phyloP scores from a whole-genome alignment of 2,329 filamentous ascomycete genomes.

The Periglandula ipomoeae region DNA sequence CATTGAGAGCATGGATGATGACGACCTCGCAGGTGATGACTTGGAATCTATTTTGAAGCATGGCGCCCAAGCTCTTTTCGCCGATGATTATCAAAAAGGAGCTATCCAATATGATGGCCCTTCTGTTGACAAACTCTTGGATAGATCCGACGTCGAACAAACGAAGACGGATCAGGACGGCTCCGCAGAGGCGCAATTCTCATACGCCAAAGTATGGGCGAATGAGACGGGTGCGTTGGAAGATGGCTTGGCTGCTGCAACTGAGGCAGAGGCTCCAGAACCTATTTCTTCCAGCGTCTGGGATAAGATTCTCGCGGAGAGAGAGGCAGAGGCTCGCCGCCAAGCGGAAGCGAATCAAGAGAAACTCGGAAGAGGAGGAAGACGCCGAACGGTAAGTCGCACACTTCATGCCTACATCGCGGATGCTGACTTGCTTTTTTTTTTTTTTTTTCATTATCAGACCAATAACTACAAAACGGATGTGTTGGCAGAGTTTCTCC shows the following conservation, averaged over 20 bases:
- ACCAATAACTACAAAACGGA: conserved; percentile 26
- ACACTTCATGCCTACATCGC: not conserved
- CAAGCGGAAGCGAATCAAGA: conserved; percentile 60
- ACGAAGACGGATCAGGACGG: conserved; percentile 54
- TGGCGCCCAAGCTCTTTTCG: conserved; percentile 79
- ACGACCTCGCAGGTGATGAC: conserved; percentile 71
- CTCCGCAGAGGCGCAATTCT: conserved; percentile 71
- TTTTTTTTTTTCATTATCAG: conserved; percentile 12
- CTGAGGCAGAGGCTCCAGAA: conserved; percentile 41
- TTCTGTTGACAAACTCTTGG: conserved; percentile 83
- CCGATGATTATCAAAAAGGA: conserved; percentile 57
- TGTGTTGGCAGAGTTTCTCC: conserved; percentile 12
- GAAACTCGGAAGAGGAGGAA: conserved; percentile 76
- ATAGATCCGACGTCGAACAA: conserved; percentile 72
- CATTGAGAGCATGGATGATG: conserved; percentile 81
- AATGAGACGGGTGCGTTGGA: conserved; percentile 65
- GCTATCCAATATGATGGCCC: conserved; percentile 75
- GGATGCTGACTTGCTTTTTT: not conserved
- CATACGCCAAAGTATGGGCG: conserved; percentile 84
- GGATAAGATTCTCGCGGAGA: conserved; percentile 80
- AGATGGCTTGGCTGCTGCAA: conserved; percentile 46
- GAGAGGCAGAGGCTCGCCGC: conserved; percentile 68
- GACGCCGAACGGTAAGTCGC: conserved; percentile 44
- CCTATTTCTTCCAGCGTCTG: conserved; percentile 63
- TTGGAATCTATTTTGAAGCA: conserved; percentile 81